Evolutionary conservation across 2,329 filamentous ascomycete genomes (phyloP).

Genomic region (Neodidymelliopsis sp.): DNA sequence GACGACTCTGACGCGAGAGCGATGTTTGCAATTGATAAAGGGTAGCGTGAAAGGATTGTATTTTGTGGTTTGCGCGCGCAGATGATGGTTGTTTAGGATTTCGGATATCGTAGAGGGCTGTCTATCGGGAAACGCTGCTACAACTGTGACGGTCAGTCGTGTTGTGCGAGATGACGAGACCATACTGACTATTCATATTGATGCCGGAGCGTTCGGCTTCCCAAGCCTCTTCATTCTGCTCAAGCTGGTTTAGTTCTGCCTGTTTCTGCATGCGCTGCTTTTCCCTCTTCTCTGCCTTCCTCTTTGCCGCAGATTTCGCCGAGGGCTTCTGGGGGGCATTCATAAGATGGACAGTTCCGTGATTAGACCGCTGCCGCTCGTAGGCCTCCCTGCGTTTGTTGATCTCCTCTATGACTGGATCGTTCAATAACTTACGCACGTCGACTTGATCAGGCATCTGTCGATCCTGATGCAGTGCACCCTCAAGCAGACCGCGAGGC

Average conservation of each 20-base stretch:
- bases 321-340: slow-evolving; percentile 30
- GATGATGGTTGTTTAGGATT: slow-evolving; percentile 58
- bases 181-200: slow-evolving; percentile 56
- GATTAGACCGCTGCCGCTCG: slow-evolving; percentile 43
- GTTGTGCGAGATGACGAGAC: background rate
- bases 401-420: slow-evolving; percentile 24
- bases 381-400: slow-evolving; percentile 72
- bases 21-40: slow-evolving; percentile 77
- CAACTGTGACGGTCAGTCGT: slow-evolving; percentile 2
- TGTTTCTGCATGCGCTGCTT: slow-evolving; percentile 47
- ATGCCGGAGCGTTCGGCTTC: slow-evolving; percentile 23
- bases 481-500: slow-evolving; percentile 69
- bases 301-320: slow-evolving; percentile 40
- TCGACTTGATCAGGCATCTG: slow-evolving; percentile 61
- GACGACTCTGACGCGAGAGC: slow-evolving; percentile 75
- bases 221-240: slow-evolving; percentile 26
- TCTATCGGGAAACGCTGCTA: slow-evolving; percentile 40
- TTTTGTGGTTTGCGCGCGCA: slow-evolving; percentile 43
- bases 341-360: slow-evolving; percentile 22
- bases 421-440: slow-evolving; percentile 51
- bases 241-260: slow-evolving; percentile 36
- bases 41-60: slow-evolving; percentile 63
- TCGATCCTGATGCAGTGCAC: slow-evolving; percentile 70
- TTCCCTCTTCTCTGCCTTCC: slow-evolving; percentile 47
- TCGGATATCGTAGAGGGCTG: slow-evolving; percentile 45